Evolutionary conservation across 2,329 filamentous ascomycete species (phyloP).

Genomic region (Neospermospora avenae): DNA sequence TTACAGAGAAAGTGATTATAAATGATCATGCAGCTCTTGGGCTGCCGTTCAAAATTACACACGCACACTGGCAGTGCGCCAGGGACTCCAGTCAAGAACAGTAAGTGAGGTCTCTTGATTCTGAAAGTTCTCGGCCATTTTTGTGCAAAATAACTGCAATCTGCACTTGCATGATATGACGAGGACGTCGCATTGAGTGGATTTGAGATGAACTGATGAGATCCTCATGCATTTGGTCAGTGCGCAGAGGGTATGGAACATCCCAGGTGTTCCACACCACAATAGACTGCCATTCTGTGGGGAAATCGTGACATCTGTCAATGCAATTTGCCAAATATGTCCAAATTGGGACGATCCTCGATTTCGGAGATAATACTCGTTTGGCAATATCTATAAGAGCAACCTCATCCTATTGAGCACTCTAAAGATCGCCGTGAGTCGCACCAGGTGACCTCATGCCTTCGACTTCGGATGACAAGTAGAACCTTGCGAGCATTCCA

Average conservation of each 20-base stretch:
- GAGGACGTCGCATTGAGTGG: not conserved
- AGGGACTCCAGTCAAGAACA: not conserved
- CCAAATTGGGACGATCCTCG: slow-evolving; percentile 12
- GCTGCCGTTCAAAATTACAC: not conserved
- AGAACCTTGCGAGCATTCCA: not conserved
- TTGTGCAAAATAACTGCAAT: not conserved
- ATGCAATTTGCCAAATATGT: slow-evolving; percentile 17
- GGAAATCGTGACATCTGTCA: slow-evolving; percentile 12
- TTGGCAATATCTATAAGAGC: slow-evolving; percentile 10
- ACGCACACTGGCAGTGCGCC: not conserved
- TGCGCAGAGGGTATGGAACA: slow-evolving; percentile 5
- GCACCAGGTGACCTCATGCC: slow-evolving; percentile 14
- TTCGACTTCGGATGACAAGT: not conserved
- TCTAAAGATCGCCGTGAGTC: slow-evolving; percentile 1
- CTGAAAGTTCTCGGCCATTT: not conserved
- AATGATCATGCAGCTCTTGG: not conserved
- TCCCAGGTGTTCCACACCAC: slow-evolving; percentile 3
- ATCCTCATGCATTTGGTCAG: slow-evolving; percentile 12
- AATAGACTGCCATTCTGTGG: slow-evolving; percentile 9
- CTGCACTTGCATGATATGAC: not conserved
- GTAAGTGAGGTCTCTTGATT: no score
- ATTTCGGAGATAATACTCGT: slow-evolving; percentile 8
- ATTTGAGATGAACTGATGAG: slow-evolving; percentile 6
- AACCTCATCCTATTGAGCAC: slow-evolving; percentile 4
- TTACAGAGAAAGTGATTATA: not conserved